Evolutionary conservation across 1,284 basidiomycete genomes (phyloP).

Genomic region (Paramarasmius palmivorus): DNA sequence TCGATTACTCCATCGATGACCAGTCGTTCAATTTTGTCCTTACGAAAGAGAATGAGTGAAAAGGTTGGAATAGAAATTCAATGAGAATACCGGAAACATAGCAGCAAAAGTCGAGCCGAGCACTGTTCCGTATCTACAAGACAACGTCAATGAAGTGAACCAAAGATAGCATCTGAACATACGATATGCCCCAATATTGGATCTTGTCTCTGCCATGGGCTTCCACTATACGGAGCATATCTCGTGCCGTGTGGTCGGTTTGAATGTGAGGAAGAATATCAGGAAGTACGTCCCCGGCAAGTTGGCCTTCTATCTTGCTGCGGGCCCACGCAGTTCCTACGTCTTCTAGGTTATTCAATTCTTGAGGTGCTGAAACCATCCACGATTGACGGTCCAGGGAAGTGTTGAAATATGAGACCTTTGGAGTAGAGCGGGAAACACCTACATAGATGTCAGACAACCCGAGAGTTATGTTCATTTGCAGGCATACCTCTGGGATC

Average conservation of each 20-base stretch:
- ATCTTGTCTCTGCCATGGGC: conserved; percentile 46
- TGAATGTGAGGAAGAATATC: conserved; percentile 38
- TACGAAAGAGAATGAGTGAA: neutral
- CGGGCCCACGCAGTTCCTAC: conserved; percentile 22
- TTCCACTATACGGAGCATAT: conserved; percentile 49
- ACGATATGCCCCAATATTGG: conserved; percentile 55
- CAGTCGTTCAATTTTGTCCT: conserved; percentile 41
- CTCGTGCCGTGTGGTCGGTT: conserved; percentile 45
- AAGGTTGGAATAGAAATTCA: neutral
- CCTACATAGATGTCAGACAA: too few species aligned
- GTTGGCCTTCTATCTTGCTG: conserved; percentile 28
- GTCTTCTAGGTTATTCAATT: conserved; percentile 22
- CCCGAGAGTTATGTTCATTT: too few species aligned
- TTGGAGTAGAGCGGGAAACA: conserved; percentile 33
- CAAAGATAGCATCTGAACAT: neutral
- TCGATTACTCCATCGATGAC: conserved; percentile 35
- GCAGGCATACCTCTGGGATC: conserved; percentile 39
- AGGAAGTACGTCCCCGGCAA: conserved; percentile 31
- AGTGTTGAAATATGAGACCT: conserved; percentile 31
- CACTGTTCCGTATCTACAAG: too few species aligned
- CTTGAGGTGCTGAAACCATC: conserved; percentile 3
- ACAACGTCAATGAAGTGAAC: conserved; percentile 36
- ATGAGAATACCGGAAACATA: conserved; percentile 42
- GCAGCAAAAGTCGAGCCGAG: conserved; percentile 46
- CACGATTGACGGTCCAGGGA: neutral